Evolutionary conservation across 495 filamentous ascomycete species (phyloP), one percentile per base, ranked within the genome.

Genomic region (Achaetomiella virescens): DNA sequence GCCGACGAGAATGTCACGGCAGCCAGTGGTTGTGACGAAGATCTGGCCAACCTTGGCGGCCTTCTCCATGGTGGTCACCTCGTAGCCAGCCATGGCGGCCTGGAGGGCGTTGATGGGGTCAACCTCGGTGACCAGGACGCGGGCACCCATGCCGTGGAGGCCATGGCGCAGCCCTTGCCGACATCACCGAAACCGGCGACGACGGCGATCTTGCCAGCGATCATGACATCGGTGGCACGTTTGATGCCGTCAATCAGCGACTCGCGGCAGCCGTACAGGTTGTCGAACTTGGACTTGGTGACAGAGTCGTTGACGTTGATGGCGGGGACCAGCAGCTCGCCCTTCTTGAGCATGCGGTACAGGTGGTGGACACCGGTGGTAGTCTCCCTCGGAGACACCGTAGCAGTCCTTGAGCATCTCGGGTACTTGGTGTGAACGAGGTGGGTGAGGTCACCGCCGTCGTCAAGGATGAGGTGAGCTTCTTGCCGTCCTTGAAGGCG

Each of bases 211-310:
- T 98, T 97, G 70, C 93, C 95, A 66, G 95, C 93, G 81, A 98
- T 90, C 93, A 98, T 98, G 74, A 97, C 93, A 81, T 98, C 93
- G 70, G 93, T 98, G 54, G 93, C 93, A 78, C 93, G 92, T 87
- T 97, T 98, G 84, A 98, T 98, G 75, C 93, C 93, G 74, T 98
- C 93, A 61, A 98, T 86, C 68, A 98, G 85, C 56, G 93, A 97
- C 81, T 98, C 93, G 71, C 90, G 86, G 89, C 93, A 98, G 63
- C 95, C 95, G 82, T 97, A 98, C 54, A 97, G 81, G 83, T 98
- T 98, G 84, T 98, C 93, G 74, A 98, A 98, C 81, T 98, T 98
- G 77, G 90, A 96, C 86, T 97, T 97, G 72, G 93, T 96, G 69
- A 97, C 91, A 58, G 88, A 89, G 82, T 97, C 91, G 80, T 98